phyloP scores from a whole-genome alignment of 2,329 filamentous ascomycete genomes.

The Passalora sequoiae region DNA sequence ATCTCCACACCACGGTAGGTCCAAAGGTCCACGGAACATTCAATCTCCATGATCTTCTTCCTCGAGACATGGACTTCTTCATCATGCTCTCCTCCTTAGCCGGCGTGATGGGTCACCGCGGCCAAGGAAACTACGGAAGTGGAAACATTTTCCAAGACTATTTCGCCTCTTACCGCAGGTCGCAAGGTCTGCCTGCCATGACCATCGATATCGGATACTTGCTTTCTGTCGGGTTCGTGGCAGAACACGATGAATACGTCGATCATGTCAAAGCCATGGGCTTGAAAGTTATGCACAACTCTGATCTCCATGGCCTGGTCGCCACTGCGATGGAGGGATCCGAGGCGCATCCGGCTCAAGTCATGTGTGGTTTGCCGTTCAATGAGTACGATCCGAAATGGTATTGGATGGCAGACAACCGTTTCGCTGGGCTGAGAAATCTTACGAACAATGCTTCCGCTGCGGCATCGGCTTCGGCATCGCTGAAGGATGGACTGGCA shows the following conservation, averaged over 20 bases:
- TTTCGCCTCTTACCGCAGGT: constrained; percentile 26
- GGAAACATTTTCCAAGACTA: constrained; percentile 39
- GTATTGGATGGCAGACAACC: constrained; percentile 12
- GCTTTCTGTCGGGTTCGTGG: constrained; percentile 28
- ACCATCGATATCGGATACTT: constrained; percentile 32
- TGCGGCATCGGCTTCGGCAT: too few relatives aligned
- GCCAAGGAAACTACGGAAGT: constrained; percentile 38
- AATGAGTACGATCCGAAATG: constrained; percentile 9
- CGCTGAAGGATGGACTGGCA: constrained; percentile 4
- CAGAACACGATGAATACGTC: constrained; percentile 11
- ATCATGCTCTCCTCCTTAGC: constrained; percentile 25
- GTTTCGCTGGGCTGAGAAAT: constrained; percentile 8
- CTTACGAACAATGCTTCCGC: too few relatives aligned
- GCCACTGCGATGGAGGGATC: constrained; percentile 10
- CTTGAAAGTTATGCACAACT: constrained; percentile 13
- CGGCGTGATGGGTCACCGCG: constrained; percentile 21
- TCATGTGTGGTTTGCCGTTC: constrained; percentile 8
- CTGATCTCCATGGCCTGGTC: constrained; percentile 9
- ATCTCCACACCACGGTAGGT: constrained; percentile 5
- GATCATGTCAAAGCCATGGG: constrained; percentile 13
- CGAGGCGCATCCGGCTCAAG: constrained; percentile 3
- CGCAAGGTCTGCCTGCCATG: constrained; percentile 22
- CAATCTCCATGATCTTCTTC: constrained; percentile 24
- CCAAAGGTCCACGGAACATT: constrained; percentile 30
- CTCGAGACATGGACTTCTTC: constrained; percentile 30